Evolutionary conservation across 2,329 filamentous ascomycete species (phyloP), one percentile per base, ranked within the genome.

Genomic region (Ophiostoma quercus): DNA sequence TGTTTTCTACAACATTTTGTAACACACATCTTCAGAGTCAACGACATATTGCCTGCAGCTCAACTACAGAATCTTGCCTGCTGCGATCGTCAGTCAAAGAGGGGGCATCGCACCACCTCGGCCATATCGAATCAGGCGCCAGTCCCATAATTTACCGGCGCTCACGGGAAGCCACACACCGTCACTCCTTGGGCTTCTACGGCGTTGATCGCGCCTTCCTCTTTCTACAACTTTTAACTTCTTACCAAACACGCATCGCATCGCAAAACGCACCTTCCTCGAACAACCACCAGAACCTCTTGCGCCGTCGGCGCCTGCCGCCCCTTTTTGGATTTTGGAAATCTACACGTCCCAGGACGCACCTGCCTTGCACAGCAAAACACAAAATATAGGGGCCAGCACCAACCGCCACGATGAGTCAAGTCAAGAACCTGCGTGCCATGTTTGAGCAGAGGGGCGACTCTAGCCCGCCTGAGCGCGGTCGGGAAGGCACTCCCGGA

Each of bases 391-490:
- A 65, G 34, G 62, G 34, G 65, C 39, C 22, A 66, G 37, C 29
- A 67, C 67, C 66, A 75, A 70, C 79, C 75, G 79, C 79, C 79
- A 81, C 78, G 76, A 88, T 88, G 85, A 88, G 88, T 77, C 88
- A 86, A 76, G 89, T 92, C 76, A 89, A 84, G 81, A 91, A 91
- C 80, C 86, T 94, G 74, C 85, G 90, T 75, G 91, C 91, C 76
- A 92, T 91, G 85, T 93, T 93, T 78, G 91, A 94, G 83, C 87
- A 88, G 77, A 91, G 87, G 79, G 86, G 84, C 77, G 85, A 87
- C 74, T 82, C 83, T 71, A 89, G 85, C 75, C 85, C 88, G 73
- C 87, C 88, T 19, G 89, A 90, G 73, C 84, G 90, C 81, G 90
- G 90, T 72, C 84, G 90, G 78, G 90, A 89, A 69, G 87, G 84